Evolutionary conservation across 805 yeast genomes (phyloP).

Genomic region (Clavispora carvajalis): DNA sequence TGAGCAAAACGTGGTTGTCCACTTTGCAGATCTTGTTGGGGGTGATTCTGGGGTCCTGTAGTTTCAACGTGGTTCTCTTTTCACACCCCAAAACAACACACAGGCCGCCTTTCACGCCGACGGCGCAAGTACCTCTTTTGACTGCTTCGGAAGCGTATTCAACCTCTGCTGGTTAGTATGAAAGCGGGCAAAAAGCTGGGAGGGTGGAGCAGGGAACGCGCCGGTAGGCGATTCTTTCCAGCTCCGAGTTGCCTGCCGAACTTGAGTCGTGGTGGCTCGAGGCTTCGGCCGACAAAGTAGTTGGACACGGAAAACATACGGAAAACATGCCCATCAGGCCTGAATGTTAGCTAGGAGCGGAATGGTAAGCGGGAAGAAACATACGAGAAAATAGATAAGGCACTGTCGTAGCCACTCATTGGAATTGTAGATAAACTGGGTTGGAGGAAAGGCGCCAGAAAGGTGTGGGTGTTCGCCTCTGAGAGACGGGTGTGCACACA

Average conservation of each 20-base stretch:
- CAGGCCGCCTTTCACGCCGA: slow-evolving; percentile 87
- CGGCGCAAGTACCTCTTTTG: slow-evolving; percentile 96
- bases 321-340: slow-evolving; percentile 98
- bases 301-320: slow-evolving; percentile 64
- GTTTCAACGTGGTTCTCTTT: slow-evolving; percentile 87
- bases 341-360: slow-evolving; percentile 36
- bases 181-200: neutral
- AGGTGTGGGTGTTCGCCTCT: slow-evolving; percentile 2
- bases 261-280: too few relatives aligned
- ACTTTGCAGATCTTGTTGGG: slow-evolving; percentile 90
- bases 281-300: too few relatives aligned
- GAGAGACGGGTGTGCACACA: neutral
- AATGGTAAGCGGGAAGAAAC: slow-evolving; percentile 24
- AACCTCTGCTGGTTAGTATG: slow-evolving; percentile 56
- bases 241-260: too few relatives aligned
- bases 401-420: slow-evolving; percentile 99
- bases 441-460: neutral
- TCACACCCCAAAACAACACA: slow-evolving; percentile 95
- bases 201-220: neutral
- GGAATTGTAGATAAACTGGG: neutral
- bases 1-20: slow-evolving; percentile 85
- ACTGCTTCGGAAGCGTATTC: slow-evolving; percentile 98
- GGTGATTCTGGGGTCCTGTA: slow-evolving; percentile 94
- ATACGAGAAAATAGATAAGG: slow-evolving; percentile 91
- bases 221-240: too few relatives aligned